Base-by-base conservation (phyloP, 768 basidiomycete genomes). In the Rhodotorula sphaerocarpa region DNA sequence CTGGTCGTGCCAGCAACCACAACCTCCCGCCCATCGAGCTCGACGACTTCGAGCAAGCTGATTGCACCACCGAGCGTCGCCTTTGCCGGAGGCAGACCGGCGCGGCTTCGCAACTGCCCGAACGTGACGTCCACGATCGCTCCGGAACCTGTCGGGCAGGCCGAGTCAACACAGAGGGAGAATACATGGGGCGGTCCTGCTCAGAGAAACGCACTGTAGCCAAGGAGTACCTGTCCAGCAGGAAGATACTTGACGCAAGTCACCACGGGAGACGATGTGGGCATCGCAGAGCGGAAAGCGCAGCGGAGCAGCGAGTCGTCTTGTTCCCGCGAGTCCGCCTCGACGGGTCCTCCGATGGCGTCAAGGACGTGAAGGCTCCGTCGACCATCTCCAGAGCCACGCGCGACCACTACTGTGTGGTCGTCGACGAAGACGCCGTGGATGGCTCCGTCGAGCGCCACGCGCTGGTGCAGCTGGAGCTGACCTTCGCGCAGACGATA, bases 1-100 rank as follows among this genome's bases (percentile, higher is more conserved):
- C 88, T 86, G 59, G 86, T 85, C 0, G 80, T 81, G 4, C 89
- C 88, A 20, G 86, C 88, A 20, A 88, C 75, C 21, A 92, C 76
- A 36, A 82, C 80, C 23, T 15, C 74, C 63, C 50, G 70, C 59
- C 11, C 69, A 41, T 12, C 78, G 44, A 47, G 46, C 58, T n/a
- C 76, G 75, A 61, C 74, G 68, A 51, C 73, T 74, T 78, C 55
- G 20, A 56, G 33, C 1, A 58, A 46, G 1, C 58, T 65, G 48
- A 68, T 53, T 0, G 63, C 64, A 25, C 67, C 70, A 18, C 16
- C 16, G 12, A 66, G 57, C 20, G 41, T 18, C 9, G 44, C 50
- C 7, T 47, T 51, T 10, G 31, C 20, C 25, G 1, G 5, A 2
- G 44, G 28, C 25, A 39, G 31, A 7, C 3, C 18, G 5, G 36